A percentile compares a stretch with the other conserved stretches of the same genome.
These are phyloP conservation scores for Neofusicoccum cordaticola DNA, from an alignment of 2,329 filamentous ascomycete genomes.

Conservation along the genomic window DNA sequence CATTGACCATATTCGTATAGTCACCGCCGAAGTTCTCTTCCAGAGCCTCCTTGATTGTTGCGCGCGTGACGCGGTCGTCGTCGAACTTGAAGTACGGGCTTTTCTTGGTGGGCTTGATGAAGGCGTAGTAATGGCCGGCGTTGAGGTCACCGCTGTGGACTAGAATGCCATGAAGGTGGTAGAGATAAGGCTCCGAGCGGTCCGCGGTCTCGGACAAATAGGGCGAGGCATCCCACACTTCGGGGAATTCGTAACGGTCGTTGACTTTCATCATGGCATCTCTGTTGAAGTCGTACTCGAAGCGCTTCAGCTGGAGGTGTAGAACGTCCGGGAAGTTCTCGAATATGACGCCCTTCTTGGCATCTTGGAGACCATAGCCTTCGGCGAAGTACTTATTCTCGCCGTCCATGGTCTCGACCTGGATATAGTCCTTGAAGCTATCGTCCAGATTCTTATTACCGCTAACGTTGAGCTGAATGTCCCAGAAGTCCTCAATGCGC, in stretches of 20 bases:
- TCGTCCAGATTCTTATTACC: constrained; percentile 90
- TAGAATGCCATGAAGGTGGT: constrained; percentile 90
- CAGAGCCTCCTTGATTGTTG: constrained; percentile 83
- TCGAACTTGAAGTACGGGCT: constrained; percentile 97
- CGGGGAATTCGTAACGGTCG: constrained; percentile 85
- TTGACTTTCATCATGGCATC: constrained; percentile 99
- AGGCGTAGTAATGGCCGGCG: constrained; percentile 97
- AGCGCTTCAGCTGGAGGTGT: constrained; percentile 92
- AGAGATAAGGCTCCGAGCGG: constrained; percentile 82
- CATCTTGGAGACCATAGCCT: constrained; percentile 88
- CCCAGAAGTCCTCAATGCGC: constrained; percentile 96
- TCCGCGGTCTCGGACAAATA: constrained; percentile 86
- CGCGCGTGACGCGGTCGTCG: constrained; percentile 94
- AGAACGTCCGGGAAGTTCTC: constrained; percentile 91
- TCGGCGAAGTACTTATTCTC: constrained; percentile 98
- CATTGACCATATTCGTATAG: constrained; percentile 59
- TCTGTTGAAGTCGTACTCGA: constrained; percentile 94
- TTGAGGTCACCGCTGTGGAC: constrained; percentile 97
- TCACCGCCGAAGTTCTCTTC: constrained; percentile 97
- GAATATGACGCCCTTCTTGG: constrained; percentile 97
- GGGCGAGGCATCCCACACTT: constrained; percentile 77
- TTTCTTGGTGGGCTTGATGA: constrained; percentile 84
- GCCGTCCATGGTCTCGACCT: constrained; percentile 93
- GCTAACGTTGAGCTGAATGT: constrained; percentile 94
- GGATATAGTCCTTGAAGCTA: constrained; percentile 93